Base-by-base conservation (phyloP, 371 early-diverging fungal species). In the Circinella umbellata region DNA sequence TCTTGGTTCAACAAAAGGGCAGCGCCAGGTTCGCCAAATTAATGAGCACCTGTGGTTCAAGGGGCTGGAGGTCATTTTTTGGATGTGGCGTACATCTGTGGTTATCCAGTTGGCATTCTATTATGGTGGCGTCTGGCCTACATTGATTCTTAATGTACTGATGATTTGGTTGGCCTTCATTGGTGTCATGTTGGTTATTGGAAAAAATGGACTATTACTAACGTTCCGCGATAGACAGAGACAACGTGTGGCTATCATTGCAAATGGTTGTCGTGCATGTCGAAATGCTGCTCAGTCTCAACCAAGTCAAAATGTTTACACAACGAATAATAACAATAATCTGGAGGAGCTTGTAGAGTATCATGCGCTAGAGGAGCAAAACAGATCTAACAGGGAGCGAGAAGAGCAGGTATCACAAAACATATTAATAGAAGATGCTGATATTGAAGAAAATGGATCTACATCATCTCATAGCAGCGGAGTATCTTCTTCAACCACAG, bases 71-170 rank as follows among this genome's bases (percentile, higher is more conserved):
- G 62, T 73, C 0, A 36, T 79, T 3, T 77, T 77, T 46, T 83
- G 84, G 84, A 37, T 79, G n/a, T 83, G 84, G 84, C 64, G 84
- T 17, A 62, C 66, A n/a, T 75, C 74, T 10, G 78, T 75, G 38
- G 46, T 76, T 6, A 46, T 78, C 0, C 71, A 71, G 11, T 54
- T 83, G 1, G 69, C 76, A 5, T 71, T 73, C 1, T 80, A 78
- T 57, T 83, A 83, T 63, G 84, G 84, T 20, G 84, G 84, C 1
- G 37, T 77, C 11, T 76, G 75, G 76, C 81, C 78, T 6, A 82
- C 78, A 0, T 57, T 82, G 46, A 60, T 78, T 1, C 61, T 63
- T 14, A 83, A 83, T 61, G 53, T 74, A 7, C 48, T 75, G 49
- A 71, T 74, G 10, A 68, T 61, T 18, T 83, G 83, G 83, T 64